Evolutionary conservation across 192 early-diverging fungal species (phyloP).

Genomic region (Entomortierella chlamydospora): DNA sequence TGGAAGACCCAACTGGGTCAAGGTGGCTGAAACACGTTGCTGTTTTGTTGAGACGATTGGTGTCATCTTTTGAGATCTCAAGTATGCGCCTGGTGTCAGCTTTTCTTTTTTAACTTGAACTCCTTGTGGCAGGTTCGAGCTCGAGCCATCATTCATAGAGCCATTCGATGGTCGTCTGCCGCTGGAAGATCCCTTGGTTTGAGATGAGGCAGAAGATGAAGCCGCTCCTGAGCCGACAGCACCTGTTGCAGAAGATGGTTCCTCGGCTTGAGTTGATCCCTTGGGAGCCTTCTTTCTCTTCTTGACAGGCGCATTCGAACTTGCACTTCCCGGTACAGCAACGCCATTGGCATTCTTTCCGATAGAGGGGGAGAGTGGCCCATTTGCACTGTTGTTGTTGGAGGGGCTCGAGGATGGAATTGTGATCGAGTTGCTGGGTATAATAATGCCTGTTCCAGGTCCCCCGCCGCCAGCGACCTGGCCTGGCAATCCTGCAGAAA

Average conservation of each 20-base stretch:
- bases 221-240: neutral
- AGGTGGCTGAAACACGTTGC: slow-evolving; percentile 29
- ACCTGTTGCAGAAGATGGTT: neutral
- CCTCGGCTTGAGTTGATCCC: slow-evolving; percentile 36
- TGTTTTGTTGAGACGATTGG: slow-evolving; percentile 62
- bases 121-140: slow-evolving; percentile 3
- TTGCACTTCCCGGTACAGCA: slow-evolving; percentile 1
- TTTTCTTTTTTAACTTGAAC: slow-evolving; percentile 62
- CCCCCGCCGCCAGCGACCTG: slow-evolving; percentile 32
- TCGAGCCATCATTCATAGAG: slow-evolving; percentile 8
- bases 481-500: slow-evolving; percentile 41
- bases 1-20: slow-evolving; percentile 28
- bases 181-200: slow-evolving; percentile 28
- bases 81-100: slow-evolving; percentile 70
- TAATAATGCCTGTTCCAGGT: slow-evolving; percentile 50
- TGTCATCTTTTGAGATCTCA: slow-evolving; percentile 71
- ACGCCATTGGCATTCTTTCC: slow-evolving; percentile 18
- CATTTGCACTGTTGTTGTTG: slow-evolving; percentile 1
- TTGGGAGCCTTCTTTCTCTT: slow-evolving; percentile 51
- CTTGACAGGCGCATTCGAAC: slow-evolving; percentile 10
- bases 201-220: neutral
- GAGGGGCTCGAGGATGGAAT: slow-evolving; percentile 41
- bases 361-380: slow-evolving; percentile 13
- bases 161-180: slow-evolving; percentile 41
- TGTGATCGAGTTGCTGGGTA: slow-evolving; percentile 54